A percentile compares a stretch with the other conserved stretches of the same genome.
Conservation (phyloP, 768 basidiomycete species). For the Hemileccinum impolitum region DNA sequence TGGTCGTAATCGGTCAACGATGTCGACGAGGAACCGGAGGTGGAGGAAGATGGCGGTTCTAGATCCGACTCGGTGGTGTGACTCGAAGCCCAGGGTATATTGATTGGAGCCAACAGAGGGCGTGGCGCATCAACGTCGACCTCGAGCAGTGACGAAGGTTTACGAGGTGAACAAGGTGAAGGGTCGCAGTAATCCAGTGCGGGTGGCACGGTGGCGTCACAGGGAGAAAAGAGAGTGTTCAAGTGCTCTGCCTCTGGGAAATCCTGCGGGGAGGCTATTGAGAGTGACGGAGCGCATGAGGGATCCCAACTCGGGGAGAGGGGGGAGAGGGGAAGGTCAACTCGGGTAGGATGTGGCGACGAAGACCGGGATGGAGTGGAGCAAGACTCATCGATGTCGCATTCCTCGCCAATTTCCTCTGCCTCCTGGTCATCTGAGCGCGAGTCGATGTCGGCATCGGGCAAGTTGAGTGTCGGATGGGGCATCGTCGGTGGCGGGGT, state of each 20-base stretch:
- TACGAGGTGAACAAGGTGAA: slow-evolving; percentile 13
- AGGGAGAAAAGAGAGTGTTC: slow-evolving; percentile 19
- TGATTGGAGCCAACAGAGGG: slow-evolving; percentile 20
- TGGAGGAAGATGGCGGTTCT: slow-evolving; percentile 7
- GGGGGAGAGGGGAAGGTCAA: slow-evolving; percentile 29
- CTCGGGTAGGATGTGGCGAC: slow-evolving; percentile 14
- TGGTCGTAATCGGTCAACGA: slow-evolving; percentile 25
- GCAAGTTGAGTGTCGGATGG: slow-evolving; percentile 34
- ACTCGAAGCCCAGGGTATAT: slow-evolving; percentile 22
- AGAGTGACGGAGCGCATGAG: slow-evolving; percentile 8
- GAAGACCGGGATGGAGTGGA: slow-evolving; percentile 9
- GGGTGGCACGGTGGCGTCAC: slow-evolving; percentile 8
- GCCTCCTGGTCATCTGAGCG: slow-evolving; percentile 11
- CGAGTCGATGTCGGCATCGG: slow-evolving; percentile 31
- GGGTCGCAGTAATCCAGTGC: slow-evolving; percentile 12
- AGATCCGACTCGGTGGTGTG: slow-evolving; percentile 13
- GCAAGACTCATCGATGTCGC: slow-evolving; percentile 20
- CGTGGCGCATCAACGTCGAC: slow-evolving; percentile 18
- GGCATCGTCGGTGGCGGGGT: slow-evolving; percentile 45
- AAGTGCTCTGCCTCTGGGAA: slow-evolving; percentile 14
- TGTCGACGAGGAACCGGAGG: slow-evolving; percentile 14
- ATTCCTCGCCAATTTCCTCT: slow-evolving; percentile 16
- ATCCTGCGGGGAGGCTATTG: slow-evolving; percentile 15
- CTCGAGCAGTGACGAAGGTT: slow-evolving; percentile 24
- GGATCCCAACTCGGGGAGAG: slow-evolving; percentile 35